These are phyloP conservation scores for Eutrema japonicum DNA, from an alignment of 345 rosid species.

Conservation along the genomic window DNA sequence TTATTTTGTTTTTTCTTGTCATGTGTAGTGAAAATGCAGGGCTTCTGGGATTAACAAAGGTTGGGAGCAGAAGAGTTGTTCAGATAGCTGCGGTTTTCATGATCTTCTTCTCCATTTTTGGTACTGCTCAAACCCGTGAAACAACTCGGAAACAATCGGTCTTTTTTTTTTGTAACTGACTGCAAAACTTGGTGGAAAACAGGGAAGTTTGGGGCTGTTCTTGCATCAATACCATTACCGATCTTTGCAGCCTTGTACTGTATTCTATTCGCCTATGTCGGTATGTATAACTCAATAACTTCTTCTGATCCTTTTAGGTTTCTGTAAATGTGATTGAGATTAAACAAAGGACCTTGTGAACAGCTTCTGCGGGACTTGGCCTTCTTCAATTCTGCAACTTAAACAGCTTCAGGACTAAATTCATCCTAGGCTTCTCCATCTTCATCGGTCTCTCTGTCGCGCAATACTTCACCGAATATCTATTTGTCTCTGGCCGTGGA, in stretches of 20 bases:
- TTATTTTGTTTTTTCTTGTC: constrained; percentile 20
- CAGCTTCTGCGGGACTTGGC: constrained; percentile 86
- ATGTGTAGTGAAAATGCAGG: constrained; percentile 82
- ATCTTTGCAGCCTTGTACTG: constrained; percentile 85
- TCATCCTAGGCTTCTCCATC: constrained; percentile 79
- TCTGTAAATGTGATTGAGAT: constrained; percentile 17
- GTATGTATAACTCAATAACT: constrained; percentile 52
- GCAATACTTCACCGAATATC: constrained; percentile 72
- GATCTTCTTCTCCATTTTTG: constrained; percentile 89
- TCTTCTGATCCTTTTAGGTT: background rate
- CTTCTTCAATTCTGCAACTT: constrained; percentile 86
- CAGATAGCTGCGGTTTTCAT: constrained; percentile 82
- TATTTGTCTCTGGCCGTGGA: constrained; percentile 61
- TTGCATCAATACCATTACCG: constrained; percentile 87
- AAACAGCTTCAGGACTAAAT: constrained; percentile 85
- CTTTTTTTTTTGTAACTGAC: background rate
- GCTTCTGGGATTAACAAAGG: constrained; percentile 81
- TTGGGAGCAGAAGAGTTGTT: constrained; percentile 82
- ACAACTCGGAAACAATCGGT: background rate
- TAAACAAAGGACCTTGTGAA: constrained; percentile 15
- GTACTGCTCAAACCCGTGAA: constrained; percentile 42
- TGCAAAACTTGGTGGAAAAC: constrained; percentile 28
- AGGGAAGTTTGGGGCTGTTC: constrained; percentile 94
- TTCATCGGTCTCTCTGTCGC: constrained; percentile 86
- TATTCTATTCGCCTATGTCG: constrained; percentile 79